Conservation (phyloP, 192 early-diverging fungal species). For the Umbelopsis isabellina region DNA sequence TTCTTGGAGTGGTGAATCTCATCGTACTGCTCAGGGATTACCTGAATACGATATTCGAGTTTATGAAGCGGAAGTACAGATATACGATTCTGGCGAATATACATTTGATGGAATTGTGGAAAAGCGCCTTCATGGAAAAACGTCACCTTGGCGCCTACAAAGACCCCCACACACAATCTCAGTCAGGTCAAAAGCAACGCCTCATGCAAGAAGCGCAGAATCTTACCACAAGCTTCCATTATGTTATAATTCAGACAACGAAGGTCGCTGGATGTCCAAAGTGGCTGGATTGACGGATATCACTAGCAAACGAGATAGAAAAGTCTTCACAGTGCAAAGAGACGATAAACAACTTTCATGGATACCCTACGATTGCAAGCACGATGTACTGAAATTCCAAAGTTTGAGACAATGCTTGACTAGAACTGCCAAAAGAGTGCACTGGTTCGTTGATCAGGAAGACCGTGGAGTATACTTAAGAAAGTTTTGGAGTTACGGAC, state of each 20-base stretch:
- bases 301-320: not conserved
- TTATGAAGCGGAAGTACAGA: slow-evolving; percentile 7
- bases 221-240: not conserved
- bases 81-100: not conserved
- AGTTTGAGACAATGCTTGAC: not conserved
- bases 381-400: not conserved
- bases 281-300: not conserved
- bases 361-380: slow-evolving; percentile 8
- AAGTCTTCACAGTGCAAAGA: not conserved
- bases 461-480: not conserved
- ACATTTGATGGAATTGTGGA: slow-evolving; percentile 8
- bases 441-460: slow-evolving; percentile 4
- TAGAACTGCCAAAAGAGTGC: slow-evolving; percentile 1
- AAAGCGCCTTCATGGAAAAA: not conserved
- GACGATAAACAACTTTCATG: not conserved
- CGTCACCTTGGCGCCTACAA: not conserved
- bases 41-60: not conserved
- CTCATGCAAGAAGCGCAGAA: not conserved
- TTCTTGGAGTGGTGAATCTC: not conserved
- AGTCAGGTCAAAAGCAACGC: not conserved
- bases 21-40: not conserved
- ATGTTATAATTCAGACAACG: not conserved
- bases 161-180: not conserved
- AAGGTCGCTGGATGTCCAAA: not conserved
- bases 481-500: slow-evolving; percentile 10